Percentiles rank a stretch among this genome's conserved stretches.
Evolutionary conservation across 148 eudicot genomes (phyloP).

Genomic region (Nyssa sinensis): DNA sequence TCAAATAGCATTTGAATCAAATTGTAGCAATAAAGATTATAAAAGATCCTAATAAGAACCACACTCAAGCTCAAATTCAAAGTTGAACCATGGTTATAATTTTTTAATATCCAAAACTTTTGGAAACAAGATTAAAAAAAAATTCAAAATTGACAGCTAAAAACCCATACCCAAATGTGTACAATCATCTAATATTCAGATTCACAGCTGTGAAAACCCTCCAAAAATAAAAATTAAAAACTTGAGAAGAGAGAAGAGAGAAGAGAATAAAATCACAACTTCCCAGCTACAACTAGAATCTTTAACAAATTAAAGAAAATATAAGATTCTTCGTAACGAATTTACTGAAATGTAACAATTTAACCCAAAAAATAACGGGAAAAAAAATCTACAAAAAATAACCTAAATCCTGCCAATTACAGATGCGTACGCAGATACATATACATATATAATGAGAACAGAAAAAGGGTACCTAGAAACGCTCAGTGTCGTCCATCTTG

Average conservation of each 20-base stretch:
- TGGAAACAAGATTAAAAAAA: background rate
- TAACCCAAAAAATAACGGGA: background rate
- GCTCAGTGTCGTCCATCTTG: background rate
- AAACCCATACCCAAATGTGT: background rate
- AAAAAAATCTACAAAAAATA: background rate
- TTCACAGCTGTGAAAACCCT: background rate
- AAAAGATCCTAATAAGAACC: background rate
- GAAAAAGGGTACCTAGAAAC: background rate
- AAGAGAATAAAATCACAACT: background rate
- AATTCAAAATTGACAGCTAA: background rate
- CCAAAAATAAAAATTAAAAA: background rate
- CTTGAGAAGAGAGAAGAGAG: background rate
- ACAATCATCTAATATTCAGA: background rate
- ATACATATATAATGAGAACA: background rate
- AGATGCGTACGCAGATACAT: background rate
- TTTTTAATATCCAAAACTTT: background rate
- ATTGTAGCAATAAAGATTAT: background rate
- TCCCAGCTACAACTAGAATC: background rate
- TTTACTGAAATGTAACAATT: background rate
- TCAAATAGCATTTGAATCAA: background rate
- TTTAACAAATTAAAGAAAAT: background rate
- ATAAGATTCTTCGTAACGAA: background rate
- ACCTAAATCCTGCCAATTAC: background rate
- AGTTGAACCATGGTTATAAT: too few relatives aligned
- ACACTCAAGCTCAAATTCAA: background rate